Base-by-base conservation (phyloP, 2,329 filamentous ascomycete genomes). In the Akanthomyces dipterigenus region DNA sequence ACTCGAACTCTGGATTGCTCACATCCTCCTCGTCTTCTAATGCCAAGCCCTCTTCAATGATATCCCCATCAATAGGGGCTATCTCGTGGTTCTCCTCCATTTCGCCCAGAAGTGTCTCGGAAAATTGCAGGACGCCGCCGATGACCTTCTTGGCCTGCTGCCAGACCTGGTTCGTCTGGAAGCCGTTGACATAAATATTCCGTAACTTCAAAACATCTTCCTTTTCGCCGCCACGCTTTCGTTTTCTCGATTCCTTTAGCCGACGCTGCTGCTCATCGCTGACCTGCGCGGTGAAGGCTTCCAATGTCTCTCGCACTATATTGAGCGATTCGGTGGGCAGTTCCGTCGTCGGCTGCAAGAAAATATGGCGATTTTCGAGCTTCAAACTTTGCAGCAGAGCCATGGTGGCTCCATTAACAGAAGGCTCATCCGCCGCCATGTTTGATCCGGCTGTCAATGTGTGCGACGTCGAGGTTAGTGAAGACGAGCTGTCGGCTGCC, bases 111-210 rank as follows among this genome's bases (percentile, higher is more conserved):
- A 76, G 70, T 6, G 75, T 72, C 53, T 78, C 74, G 0, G 81
- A 80, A 65, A 83, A 79, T 46, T 76, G 73, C 50, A 85, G 67
- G 12, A 82, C 75, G 51, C 80, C 80, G 14, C 74, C 82, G 62
- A 98, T 87, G 22, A 98, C 91, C 68, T 90, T 86, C 70, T 87
- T 88, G 9, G 91, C 89, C 77, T 99, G 95, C 74, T 97, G 91
- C 90, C 93, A 99, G 48, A 99, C 87, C 75, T 98, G 93, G 22
- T 88, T 85, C 12, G 90, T 88, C 68, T 89, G 90, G 67, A 98
- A 96, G 0, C 93, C 95, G 62, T 96, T 86, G 7, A 91, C 80
- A 71, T 97, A 90, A 18, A 99, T 79, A 73, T 90, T 92, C 68
- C 89, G 88, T 68, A 96, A 78, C 68, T 91, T 91, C 65, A 97